Evolutionary conservation across 768 basidiomycete genomes (phyloP).

Genomic region (Leccinum subtestaceum): DNA sequence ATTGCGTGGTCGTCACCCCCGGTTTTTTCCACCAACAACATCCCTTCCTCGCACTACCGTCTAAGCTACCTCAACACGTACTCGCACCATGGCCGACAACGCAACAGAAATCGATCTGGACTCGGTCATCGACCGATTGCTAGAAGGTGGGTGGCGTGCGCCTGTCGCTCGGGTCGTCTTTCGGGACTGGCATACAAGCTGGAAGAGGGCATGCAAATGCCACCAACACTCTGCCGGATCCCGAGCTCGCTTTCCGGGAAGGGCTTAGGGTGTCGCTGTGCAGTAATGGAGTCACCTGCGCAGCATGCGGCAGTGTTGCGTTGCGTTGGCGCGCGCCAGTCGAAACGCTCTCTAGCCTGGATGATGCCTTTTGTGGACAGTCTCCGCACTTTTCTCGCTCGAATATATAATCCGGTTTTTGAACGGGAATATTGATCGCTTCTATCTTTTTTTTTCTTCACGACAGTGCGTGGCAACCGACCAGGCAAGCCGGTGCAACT

Average conservation of each 20-base stretch:
- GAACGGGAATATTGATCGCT: constrained; percentile 18
- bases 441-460: constrained; percentile 16
- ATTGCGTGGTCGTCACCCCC: constrained; percentile 15
- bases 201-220: background rate
- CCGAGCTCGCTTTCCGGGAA: background rate
- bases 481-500: constrained; percentile 98
- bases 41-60: constrained; percentile 17
- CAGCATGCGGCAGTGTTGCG: constrained; percentile 20
- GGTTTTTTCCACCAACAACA: constrained; percentile 29
- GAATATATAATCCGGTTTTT: background rate
- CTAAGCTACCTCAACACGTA: constrained; percentile 15
- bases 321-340: constrained; percentile 2
- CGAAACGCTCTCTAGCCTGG: constrained; percentile 5
- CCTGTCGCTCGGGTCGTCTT: constrained; percentile 23
- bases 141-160: constrained; percentile 78
- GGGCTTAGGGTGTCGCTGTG: constrained; percentile 11
- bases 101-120: constrained; percentile 96
- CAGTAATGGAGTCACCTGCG: background rate
- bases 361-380: constrained; percentile 1
- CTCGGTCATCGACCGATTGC: constrained; percentile 96
- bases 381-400: background rate
- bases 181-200: constrained; percentile 7
- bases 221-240: background rate
- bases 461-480: constrained; percentile 91
- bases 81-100: constrained; percentile 64